These are phyloP conservation scores for Leccinum ochraceum DNA, from an alignment of 768 basidiomycete genomes.

Conservation along the genomic window DNA sequence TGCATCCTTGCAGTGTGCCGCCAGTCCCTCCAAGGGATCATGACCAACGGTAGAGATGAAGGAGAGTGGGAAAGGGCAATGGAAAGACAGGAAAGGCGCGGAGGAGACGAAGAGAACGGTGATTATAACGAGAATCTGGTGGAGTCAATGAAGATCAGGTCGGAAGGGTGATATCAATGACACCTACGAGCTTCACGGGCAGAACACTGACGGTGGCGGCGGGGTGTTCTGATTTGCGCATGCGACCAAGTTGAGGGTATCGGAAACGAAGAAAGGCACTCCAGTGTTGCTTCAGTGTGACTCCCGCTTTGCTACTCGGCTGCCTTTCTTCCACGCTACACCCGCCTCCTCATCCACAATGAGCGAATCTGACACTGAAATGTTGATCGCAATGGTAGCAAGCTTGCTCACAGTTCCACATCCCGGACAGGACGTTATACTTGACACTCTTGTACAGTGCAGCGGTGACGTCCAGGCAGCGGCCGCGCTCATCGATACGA, in stretches of 20 bases:
- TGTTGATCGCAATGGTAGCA: constrained; percentile 62
- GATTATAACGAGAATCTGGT: constrained; percentile 16
- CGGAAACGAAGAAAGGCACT: background rate
- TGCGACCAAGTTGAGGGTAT: background rate
- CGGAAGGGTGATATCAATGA: background rate
- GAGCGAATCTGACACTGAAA: constrained; percentile 57
- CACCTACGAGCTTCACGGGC: constrained; percentile 17
- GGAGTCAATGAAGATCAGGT: background rate
- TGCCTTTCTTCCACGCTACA: background rate
- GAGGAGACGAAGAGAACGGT: constrained; percentile 6
- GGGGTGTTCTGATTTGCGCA: constrained; percentile 11
- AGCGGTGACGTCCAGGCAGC: constrained; percentile 59
- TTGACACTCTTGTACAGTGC: constrained; percentile 58
- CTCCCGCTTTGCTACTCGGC: background rate
- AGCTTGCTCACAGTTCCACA: constrained; percentile 48
- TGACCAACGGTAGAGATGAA: background rate
- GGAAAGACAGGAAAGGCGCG: constrained; percentile 1
- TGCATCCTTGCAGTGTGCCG: constrained; percentile 47
- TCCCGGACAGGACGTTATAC: constrained; percentile 43
- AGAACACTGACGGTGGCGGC: background rate
- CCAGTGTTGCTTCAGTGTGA: no score
- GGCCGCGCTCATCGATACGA: constrained; percentile 40
- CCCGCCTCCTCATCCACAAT: constrained; percentile 14
- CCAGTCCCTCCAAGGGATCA: constrained; percentile 28
- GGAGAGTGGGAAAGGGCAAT: background rate